Evolutionary conservation across 495 filamentous ascomycete genomes (phyloP), one percentile per base, ranked within the genome.

Genomic region (Paragyromitra xinjiangensis): DNA sequence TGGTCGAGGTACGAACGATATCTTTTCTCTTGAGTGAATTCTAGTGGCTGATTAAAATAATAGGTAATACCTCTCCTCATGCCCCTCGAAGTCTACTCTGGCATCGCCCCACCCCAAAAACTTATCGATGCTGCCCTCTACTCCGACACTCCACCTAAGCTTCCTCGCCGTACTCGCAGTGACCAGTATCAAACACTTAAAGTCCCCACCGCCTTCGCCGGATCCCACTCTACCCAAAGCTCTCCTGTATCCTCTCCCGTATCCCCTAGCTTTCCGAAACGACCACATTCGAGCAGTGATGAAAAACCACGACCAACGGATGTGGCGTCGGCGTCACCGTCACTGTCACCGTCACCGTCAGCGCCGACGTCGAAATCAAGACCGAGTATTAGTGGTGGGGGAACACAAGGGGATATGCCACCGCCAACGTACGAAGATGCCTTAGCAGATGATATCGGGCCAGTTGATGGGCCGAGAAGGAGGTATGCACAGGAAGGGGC

Each of bases 381-480:
- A 24, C 74, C 74, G 11, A 26, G 34, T 56, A 58, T 51, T n/a
- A 77, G 69, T 61, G 16, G 50, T 2, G 63, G 68, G 5, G 55
- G 66, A 29, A 59, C 69, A 9, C 56, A 87, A 69, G 90, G 90
- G 19, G 92, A 92, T 14, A 89, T 90, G 11, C 88, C 88, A 5
- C 89, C 89, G 29, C 93, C 93, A 39, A 94, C 91, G 80, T 96
- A 96, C 83, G 92, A 95, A 84, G 95, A 98, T 85, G 93, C 94
- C 14, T 93, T 97, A 85, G 93, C 92, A 58, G 90, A 93, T 77
- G 88, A 90, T 71, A 85, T 96, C 75, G 81, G 70, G 26, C 80
- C 81, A 1, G 80, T 82, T 14, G 81, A 82, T 80, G 81, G 80
- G 12, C 79, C 79, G 7, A 81, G 80, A 37, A 78, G 80, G 62